Evolutionary conservation across 345 rosid species (phyloP).

Genomic region (Sonneratia alba): DNA sequence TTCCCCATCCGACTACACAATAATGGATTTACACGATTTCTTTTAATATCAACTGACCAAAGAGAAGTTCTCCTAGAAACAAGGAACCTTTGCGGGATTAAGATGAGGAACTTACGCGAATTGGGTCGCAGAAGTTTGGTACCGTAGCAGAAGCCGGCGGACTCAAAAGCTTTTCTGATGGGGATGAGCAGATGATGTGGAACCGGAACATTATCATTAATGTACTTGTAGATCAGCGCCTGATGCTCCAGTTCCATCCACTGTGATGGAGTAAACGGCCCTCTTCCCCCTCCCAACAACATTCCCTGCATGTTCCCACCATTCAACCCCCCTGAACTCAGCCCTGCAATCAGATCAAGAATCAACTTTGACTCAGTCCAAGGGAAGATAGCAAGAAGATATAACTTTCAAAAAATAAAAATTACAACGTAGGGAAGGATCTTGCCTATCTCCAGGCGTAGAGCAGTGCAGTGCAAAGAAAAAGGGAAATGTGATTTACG

Average conservation of each 20-base stretch:
- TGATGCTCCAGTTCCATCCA: slow-evolving; percentile 96
- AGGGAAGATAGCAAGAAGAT: too few relatives aligned
- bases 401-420: too few relatives aligned
- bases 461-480: too few relatives aligned
- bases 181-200: slow-evolving; percentile 71
- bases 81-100: not conserved
- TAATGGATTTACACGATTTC: not conserved
- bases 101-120: slow-evolving; percentile 33
- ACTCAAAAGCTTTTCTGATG: slow-evolving; percentile 60
- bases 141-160: slow-evolving; percentile 32
- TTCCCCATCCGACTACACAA: slow-evolving; percentile 61
- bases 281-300: slow-evolving; percentile 29
- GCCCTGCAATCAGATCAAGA: slow-evolving; percentile 17
- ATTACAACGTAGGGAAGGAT: too few relatives aligned
- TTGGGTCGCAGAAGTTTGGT: slow-evolving; percentile 38
- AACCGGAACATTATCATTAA: slow-evolving; percentile 64
- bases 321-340: slow-evolving; percentile 25
- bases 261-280: slow-evolving; percentile 61
- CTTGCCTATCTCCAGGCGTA: too few relatives aligned
- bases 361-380: not conserved
- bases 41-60: not conserved
- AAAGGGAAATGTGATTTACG: too few relatives aligned
- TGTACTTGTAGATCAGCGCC: slow-evolving; percentile 83
- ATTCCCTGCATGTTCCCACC: slow-evolving; percentile 30
- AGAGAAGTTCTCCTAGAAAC: not conserved